A percentile compares a stretch with the other conserved stretches of the same genome.
phyloP scores from a whole-genome alignment of 345 rosid genomes.

The Hibiscus syriacus region DNA sequence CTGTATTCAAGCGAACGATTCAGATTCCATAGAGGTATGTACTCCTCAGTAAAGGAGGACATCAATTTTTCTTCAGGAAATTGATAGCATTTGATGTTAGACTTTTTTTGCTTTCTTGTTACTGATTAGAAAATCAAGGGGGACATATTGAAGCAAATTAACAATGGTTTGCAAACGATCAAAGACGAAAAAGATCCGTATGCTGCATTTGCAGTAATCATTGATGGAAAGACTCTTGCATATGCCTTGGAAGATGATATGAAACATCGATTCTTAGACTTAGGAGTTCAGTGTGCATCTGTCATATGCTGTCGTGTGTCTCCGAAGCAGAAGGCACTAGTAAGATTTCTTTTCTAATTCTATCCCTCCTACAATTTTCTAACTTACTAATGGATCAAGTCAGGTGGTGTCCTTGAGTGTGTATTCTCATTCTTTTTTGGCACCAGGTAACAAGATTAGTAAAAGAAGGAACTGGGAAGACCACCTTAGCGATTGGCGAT shows the following conservation, averaged over 20 bases:
- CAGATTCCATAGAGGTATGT: slow-evolving; percentile 57
- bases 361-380: too few species aligned
- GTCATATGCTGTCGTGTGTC: too few species aligned
- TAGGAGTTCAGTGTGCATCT: slow-evolving; percentile 90
- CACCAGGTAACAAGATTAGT: slow-evolving; percentile 80
- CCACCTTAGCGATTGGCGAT: slow-evolving; percentile 92
- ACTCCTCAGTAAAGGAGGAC: slow-evolving; percentile 8
- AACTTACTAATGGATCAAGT: too few species aligned
- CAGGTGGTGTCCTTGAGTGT: neutral
- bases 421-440: slow-evolving; percentile 8
- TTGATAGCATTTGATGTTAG: slow-evolving; percentile 22
- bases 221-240: slow-evolving; percentile 17
- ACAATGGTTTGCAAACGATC: slow-evolving; percentile 73
- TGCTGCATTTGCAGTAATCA: too few species aligned
- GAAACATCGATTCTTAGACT: slow-evolving; percentile 71
- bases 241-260: slow-evolving; percentile 78
- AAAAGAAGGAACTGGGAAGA: slow-evolving; percentile 83
- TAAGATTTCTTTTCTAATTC: too few species aligned
- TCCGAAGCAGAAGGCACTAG: slow-evolving; percentile 47
- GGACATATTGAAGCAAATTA: slow-evolving; percentile 61
- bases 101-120: slow-evolving; percentile 13
- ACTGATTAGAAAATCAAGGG: slow-evolving; percentile 60
- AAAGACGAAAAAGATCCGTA: slow-evolving; percentile 33
- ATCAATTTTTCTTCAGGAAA: slow-evolving; percentile 7
- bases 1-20: slow-evolving; percentile 43